Base-by-base conservation (phyloP, 257 asterid species). In the Paulownia fortunei region DNA sequence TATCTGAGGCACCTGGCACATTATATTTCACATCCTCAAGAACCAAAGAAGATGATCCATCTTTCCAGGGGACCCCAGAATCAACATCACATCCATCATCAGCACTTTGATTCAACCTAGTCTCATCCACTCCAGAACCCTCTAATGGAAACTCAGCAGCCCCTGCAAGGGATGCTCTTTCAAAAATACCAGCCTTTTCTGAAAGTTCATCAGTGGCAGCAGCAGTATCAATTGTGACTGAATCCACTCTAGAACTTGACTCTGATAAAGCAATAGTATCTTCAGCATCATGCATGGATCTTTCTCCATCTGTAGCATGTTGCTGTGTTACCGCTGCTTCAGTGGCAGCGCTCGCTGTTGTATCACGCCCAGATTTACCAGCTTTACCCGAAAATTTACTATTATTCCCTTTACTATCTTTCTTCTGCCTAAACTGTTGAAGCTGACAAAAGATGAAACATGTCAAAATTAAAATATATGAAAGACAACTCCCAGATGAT, bases 341-440 rank as follows among this genome's bases (percentile, higher is more conserved):
- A 62, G 73, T 5, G 39, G 81, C 80, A 77, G 80, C 70, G 73
- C 74, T 85, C 26, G 72, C 81, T 32, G 80, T 61, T 23, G 80
- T 72, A 80, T 85, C 94, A 66, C 66, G 81, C 65, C 88, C 94
- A 34, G 97, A 82, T 88, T 83, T 95, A 80, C 88, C 82, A 61
- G 88, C 72, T 83, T 90, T 92, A 69, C 87, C 79, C 2, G 89
- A 82, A 36, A 90, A 66, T 69, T 89, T 92, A 70, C 92, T 84
- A 68, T 44, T 82, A 79, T 51, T 82, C 60, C 96, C 98, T 88
- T 90, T 95, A 74, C 63, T 82, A 77, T 91, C 97, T 83, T 92
- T 94, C 89, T 91, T 93, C 89, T 95, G 92, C 87, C 99, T 87
- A 82, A 81, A 95, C 84, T 95, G 98, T 83, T 95, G 97, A 80